These are phyloP conservation scores for Aureobasidium sp. DNA, from an alignment of 2,329 filamentous ascomycete species.

Conservation along the genomic window DNA sequence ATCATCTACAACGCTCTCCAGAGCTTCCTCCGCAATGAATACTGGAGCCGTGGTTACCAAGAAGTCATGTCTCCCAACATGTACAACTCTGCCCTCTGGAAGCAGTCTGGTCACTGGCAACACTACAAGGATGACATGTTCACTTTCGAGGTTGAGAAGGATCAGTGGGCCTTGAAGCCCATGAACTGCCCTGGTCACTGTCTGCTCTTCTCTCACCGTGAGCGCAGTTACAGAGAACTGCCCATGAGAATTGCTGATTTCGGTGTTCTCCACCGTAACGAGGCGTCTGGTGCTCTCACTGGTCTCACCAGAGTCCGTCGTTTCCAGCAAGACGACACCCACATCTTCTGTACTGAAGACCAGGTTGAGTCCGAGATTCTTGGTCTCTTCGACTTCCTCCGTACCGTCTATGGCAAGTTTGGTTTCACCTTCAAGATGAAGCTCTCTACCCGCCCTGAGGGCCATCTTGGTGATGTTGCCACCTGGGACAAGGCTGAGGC, in stretches of 20 bases:
- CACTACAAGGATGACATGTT: constrained; percentile 96
- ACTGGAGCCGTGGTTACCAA: constrained; percentile 87
- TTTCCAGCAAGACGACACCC: constrained; percentile 94
- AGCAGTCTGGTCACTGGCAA: constrained; percentile 89
- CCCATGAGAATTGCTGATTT: constrained; percentile 93
- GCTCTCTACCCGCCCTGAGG: constrained; percentile 83
- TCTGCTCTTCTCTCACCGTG: constrained; percentile 74
- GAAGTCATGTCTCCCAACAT: constrained; percentile 96
- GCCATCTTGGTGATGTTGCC: constrained; percentile 76
- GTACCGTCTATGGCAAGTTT: constrained; percentile 70
- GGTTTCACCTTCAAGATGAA: constrained; percentile 91
- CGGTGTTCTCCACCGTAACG: constrained; percentile 89
- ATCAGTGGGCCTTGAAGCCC: constrained; percentile 78
- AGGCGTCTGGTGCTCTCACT: constrained; percentile 83
- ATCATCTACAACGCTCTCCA: constrained; percentile 88
- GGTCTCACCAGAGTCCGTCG: constrained; percentile 87
- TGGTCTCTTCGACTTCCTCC: constrained; percentile 79
- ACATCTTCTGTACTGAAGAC: constrained; percentile 86
- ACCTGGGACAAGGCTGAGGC: constrained; percentile 86
- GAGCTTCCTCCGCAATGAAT: constrained; percentile 74
- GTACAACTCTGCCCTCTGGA: constrained; percentile 91
- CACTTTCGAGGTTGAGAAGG: constrained; percentile 76
- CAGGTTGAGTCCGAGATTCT: constrained; percentile 72
- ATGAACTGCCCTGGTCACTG: constrained; percentile 99
- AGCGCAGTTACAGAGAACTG: constrained; percentile 80